A percentile compares a stretch with the other conserved stretches of the same genome.
phyloP scores from a whole-genome alignment of 345 rosid species.

The Streptanthus diversifolius region DNA sequence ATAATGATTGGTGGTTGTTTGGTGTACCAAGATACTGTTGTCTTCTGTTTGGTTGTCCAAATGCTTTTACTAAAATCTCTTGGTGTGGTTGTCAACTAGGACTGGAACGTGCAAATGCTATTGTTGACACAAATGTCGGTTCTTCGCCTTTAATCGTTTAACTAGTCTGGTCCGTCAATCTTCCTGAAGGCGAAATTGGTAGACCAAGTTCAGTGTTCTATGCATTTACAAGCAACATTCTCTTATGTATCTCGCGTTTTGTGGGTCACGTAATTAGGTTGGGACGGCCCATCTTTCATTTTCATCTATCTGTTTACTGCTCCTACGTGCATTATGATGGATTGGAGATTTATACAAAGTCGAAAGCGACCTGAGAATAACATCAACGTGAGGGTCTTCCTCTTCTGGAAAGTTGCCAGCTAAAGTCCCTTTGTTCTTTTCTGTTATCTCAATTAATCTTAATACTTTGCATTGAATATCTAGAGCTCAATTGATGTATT shows the following conservation, averaged over 20 bases:
- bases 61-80: not conserved
- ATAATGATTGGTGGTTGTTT: constrained; percentile 23
- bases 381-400: constrained; percentile 32
- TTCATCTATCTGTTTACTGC: constrained; percentile 31
- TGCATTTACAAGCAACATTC: constrained; percentile 22
- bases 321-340: constrained; percentile 31
- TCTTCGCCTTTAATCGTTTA: constrained; percentile 2
- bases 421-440: constrained; percentile 24
- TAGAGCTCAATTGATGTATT: not conserved
- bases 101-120: constrained; percentile 27
- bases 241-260: constrained; percentile 26
- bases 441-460: constrained; percentile 22
- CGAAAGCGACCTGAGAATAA: constrained; percentile 36
- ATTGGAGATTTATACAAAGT: constrained; percentile 22
- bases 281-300: constrained; percentile 34
- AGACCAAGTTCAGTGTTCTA: constrained; percentile 28
- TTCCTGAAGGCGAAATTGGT: constrained; percentile 24
- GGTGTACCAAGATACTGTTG: constrained; percentile 25
- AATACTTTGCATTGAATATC: not conserved
- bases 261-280: constrained; percentile 34
- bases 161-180: constrained; percentile 16
- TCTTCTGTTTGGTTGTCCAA: constrained; percentile 8
- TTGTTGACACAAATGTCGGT: constrained; percentile 12
- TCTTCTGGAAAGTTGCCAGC: constrained; percentile 37
- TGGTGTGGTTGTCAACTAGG: constrained; percentile 17